Percentiles rank a stretch among this genome's conserved stretches.
Evolutionary conservation across 352 stramenopile genomes (phyloP).

Genomic region (Albugo laibachii): DNA sequence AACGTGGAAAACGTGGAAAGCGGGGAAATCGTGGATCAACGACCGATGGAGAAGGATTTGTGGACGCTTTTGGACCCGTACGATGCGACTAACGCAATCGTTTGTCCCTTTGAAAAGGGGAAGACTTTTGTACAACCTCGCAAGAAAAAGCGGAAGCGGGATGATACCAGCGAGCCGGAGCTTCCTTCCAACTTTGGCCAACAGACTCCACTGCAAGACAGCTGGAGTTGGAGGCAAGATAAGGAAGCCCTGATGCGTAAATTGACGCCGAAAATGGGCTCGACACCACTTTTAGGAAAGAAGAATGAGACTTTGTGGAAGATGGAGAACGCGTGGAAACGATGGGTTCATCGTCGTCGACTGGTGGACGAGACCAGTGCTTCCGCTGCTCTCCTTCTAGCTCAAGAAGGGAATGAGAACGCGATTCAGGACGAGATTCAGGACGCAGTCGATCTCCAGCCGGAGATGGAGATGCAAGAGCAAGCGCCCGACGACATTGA

Average conservation of each 20-base stretch:
- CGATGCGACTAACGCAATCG: conserved; percentile 38
- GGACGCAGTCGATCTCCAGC: conserved; percentile 15
- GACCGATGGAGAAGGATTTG: not conserved
- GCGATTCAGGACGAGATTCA: conserved; percentile 26
- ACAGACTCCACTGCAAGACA: too few species aligned
- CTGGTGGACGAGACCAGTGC: conserved; percentile 35
- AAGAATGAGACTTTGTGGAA: conserved; percentile 35
- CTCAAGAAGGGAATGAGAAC: conserved; percentile 33
- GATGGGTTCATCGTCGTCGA: conserved; percentile 21
- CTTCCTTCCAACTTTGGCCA: too few species aligned
- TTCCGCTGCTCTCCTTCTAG: conserved; percentile 39
- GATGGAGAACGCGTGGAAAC: conserved; percentile 46
- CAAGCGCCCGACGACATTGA: not conserved
- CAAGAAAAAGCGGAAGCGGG: not conserved
- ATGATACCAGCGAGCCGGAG: too few species aligned
- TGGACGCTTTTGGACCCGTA: conserved; percentile 60
- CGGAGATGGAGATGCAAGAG: conserved; percentile 22
- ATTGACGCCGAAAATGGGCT: conserved; percentile 43
- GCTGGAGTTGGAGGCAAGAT: not conserved
- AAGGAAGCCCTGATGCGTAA: conserved; percentile 29
- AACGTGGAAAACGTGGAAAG: not conserved
- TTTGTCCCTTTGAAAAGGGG: conserved; percentile 55
- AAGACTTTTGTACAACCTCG: not conserved
- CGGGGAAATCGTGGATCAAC: not conserved
- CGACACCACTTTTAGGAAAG: conserved; percentile 22